Evolutionary conservation across 768 basidiomycete genomes (phyloP).

Genomic region (Naganishia antarctica): DNA sequence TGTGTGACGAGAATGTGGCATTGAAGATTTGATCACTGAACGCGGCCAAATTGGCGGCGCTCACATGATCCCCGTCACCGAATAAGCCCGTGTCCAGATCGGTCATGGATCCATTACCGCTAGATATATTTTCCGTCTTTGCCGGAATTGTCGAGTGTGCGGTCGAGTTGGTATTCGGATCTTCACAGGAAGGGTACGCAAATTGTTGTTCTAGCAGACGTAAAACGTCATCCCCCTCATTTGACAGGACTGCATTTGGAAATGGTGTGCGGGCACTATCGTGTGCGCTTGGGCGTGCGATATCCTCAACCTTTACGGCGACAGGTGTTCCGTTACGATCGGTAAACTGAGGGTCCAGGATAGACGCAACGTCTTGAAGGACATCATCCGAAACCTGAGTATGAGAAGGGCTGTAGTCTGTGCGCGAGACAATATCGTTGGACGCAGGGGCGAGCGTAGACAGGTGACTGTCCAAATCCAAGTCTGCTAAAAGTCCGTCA

Average conservation of each 20-base stretch:
- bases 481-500: conserved; percentile 19
- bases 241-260: background rate
- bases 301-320: background rate
- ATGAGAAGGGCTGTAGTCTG: background rate
- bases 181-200: background rate
- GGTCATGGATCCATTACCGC: background rate
- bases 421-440: background rate
- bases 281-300: background rate
- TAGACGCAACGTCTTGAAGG: conserved; percentile 6
- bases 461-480: conserved; percentile 15
- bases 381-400: conserved; percentile 14
- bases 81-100: conserved; percentile 2
- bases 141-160: too few species aligned
- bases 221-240: background rate
- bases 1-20: background rate
- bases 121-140: background rate
- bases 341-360: conserved; percentile 14
- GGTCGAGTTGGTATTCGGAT: background rate
- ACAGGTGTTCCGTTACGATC: background rate
- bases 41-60: conserved; percentile 10
- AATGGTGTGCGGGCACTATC: background rate
- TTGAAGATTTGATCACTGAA: conserved; percentile 15
- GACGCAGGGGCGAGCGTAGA: background rate
- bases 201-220: background rate
- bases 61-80: background rate